Base-by-base conservation (phyloP, 176 grass and related monocot genomes). In the Echinochloa phyllopogon region DNA sequence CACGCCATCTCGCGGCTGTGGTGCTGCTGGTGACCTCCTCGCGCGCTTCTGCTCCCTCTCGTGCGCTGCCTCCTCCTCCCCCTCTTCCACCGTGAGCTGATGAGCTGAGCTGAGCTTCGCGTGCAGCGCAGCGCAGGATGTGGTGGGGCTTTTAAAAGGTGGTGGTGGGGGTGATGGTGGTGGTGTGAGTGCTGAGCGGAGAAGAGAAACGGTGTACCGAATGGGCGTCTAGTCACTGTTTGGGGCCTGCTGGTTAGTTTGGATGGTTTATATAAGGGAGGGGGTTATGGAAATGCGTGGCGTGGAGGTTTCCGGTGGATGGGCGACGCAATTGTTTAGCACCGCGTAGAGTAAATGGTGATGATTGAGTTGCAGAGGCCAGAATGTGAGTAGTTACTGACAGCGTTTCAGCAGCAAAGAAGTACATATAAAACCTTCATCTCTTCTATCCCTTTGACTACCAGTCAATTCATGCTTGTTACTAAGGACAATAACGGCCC, bases 1-100 rank as follows among this genome's bases (percentile, higher is more conserved):
- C 95, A 95, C 43, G 95, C 95, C 95, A 98, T 98, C 16, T 18
- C 77, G 44, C 25, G 10, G 80, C 4, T 3, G 40, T 48, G 38
- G 15, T 67, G 29, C 15, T 67, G 56, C 3, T 44, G 74, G 3
- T 42, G 40, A 27, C 48, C 84, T 79, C 65, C 53, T 67, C 56
- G 64, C 45, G 48, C 76, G 79, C 75, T 70, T 69, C 24, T 66
- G 86, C 57, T 74, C 66, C 37, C 85, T 86, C 69, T 15, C 38
- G 49, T 81, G 69, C 16, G 65, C 51, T 59, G 1, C 57, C 68
- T 85, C 48, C 66, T 79, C 63, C n/a, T 87, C 37, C 29, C 65
- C 71, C 44, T 66, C 70, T 70, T 43, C 61, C 77, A 65, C 59
- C 10, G 60, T 29, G 60, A 80, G 69, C 38, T 79, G 43, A 18